Conservation (phyloP, 306 rosid genomes). For the Morella rubra region DNA sequence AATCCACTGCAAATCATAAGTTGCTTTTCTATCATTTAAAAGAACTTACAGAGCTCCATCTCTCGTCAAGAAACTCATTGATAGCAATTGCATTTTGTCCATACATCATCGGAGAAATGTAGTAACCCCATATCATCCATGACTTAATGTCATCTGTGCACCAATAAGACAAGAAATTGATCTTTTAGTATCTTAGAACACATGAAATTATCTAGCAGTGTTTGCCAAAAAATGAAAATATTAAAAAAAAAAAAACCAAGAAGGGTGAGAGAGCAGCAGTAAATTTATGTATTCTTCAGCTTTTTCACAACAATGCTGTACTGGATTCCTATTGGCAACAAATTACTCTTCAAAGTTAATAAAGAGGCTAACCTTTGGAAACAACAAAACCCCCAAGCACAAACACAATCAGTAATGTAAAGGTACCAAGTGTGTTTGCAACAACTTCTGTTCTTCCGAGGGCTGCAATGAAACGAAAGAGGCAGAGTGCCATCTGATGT, state of each 20-base stretch:
- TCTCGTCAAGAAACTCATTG: constrained; percentile 79
- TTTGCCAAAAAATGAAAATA: too few species aligned
- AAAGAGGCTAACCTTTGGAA: constrained; percentile 52
- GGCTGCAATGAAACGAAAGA: constrained; percentile 81
- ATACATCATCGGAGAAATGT: constrained; percentile 89
- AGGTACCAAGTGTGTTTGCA: constrained; percentile 61
- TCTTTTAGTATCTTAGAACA: not conserved
- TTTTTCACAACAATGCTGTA: not conserved
- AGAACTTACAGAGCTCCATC: constrained; percentile 72
- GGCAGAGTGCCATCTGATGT: constrained; percentile 76
- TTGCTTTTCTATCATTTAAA: constrained; percentile 11
- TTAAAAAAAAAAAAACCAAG: too few species aligned
- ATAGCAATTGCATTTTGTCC: constrained; percentile 82
- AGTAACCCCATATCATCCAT: constrained; percentile 90
- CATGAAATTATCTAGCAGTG: not conserved
- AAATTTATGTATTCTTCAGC: not conserved
- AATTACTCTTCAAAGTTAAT: not conserved
- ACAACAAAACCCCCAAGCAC: constrained; percentile 90
- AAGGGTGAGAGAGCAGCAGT: not conserved
- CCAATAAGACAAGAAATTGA: constrained; percentile 10
- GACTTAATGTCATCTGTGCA: constrained; percentile 57
- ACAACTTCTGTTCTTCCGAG: constrained; percentile 72
- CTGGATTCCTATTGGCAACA: not conserved
- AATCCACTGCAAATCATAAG: too few species aligned
- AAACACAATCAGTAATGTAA: constrained; percentile 59